phyloP scores from a whole-genome alignment of 495 filamentous ascomycete species.

The Rhizodiscina lignyota region DNA sequence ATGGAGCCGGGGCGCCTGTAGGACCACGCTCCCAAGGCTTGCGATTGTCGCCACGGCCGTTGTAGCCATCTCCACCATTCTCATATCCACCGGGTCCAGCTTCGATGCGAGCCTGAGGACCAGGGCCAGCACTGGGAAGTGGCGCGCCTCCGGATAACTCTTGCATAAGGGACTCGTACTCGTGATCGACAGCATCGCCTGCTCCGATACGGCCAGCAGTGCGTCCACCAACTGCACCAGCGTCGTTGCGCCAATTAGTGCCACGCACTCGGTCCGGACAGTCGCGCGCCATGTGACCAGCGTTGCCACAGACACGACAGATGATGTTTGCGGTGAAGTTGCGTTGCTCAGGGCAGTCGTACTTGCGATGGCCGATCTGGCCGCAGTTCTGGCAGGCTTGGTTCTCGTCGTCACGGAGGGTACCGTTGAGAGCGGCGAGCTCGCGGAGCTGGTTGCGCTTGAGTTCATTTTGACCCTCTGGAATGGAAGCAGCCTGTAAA shows the following conservation, averaged over 20 bases:
- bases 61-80: slow-evolving; percentile 21
- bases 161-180: slow-evolving; percentile 97
- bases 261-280: slow-evolving; percentile 87
- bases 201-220: slow-evolving; percentile 49
- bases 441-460: slow-evolving; percentile 97
- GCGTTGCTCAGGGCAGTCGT: slow-evolving; percentile 92
- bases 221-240: slow-evolving; percentile 19
- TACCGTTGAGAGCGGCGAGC: slow-evolving; percentile 93
- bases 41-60: slow-evolving; percentile 28
- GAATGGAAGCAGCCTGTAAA: slow-evolving; percentile 81
- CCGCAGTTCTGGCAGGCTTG: slow-evolving; percentile 99
- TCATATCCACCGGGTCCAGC: slow-evolving; percentile 52
- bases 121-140: slow-evolving; percentile 44
- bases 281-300: slow-evolving; percentile 83
- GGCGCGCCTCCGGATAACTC: slow-evolving; percentile 71
- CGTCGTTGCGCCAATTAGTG: slow-evolving; percentile 75
- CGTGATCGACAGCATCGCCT: slow-evolving; percentile 79
- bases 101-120: slow-evolving; percentile 64
- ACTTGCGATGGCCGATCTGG: slow-evolving; percentile 97
- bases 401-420: slow-evolving; percentile 95
- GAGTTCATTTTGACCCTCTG: slow-evolving; percentile 93
- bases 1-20: slow-evolving; percentile 75
- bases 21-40: slow-evolving; percentile 91
- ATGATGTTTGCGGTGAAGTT: slow-evolving; percentile 99
- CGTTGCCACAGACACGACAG: slow-evolving; percentile 93